phyloP scores from a whole-genome alignment of 139 green algal species.

The Chlorokybus atmophyticus region DNA sequence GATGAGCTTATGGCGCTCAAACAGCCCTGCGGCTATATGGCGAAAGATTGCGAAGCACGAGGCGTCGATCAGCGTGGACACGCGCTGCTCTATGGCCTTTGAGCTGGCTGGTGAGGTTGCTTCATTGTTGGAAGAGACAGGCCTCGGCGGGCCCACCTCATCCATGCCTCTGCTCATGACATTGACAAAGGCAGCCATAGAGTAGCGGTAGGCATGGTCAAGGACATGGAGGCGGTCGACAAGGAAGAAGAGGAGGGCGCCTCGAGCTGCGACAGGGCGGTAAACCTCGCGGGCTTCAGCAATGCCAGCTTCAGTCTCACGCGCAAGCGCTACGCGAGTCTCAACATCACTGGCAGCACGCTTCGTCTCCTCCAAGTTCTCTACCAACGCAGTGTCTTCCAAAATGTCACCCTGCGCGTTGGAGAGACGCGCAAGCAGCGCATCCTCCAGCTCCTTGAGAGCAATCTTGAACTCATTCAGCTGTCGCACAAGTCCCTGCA shows the following conservation, averaged over 20 bases:
- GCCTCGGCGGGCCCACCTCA: constrained; percentile 22
- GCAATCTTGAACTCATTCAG: constrained; percentile 73
- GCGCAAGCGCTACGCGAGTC: constrained; percentile 61
- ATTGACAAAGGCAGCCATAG: constrained; percentile 79
- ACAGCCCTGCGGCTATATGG: constrained; percentile 69
- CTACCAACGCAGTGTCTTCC: constrained; percentile 78
- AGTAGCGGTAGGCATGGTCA: constrained; percentile 82
- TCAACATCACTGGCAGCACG: constrained; percentile 64
- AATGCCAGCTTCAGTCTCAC: constrained; percentile 57
- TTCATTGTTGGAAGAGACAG: not conserved
- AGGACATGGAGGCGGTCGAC: constrained; percentile 69
- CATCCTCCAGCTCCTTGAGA: constrained; percentile 74
- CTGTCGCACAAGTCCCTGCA: constrained; percentile 43
- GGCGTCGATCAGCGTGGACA: constrained; percentile 59
- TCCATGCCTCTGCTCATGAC: constrained; percentile 73
- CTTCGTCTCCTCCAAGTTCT: constrained; percentile 86
- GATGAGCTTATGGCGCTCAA: constrained; percentile 88
- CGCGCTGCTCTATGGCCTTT: constrained; percentile 24
- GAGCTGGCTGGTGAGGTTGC: too few relatives aligned
- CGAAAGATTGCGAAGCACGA: constrained; percentile 53
- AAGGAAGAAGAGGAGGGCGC: constrained; percentile 78
- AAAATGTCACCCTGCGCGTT: constrained; percentile 79
- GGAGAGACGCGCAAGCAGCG: constrained; percentile 58
- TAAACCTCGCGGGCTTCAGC: constrained; percentile 61
- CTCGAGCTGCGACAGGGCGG: constrained; percentile 60